Base-by-base conservation (phyloP, 1,284 basidiomycete genomes). In the Testicularia cyperi region DNA sequence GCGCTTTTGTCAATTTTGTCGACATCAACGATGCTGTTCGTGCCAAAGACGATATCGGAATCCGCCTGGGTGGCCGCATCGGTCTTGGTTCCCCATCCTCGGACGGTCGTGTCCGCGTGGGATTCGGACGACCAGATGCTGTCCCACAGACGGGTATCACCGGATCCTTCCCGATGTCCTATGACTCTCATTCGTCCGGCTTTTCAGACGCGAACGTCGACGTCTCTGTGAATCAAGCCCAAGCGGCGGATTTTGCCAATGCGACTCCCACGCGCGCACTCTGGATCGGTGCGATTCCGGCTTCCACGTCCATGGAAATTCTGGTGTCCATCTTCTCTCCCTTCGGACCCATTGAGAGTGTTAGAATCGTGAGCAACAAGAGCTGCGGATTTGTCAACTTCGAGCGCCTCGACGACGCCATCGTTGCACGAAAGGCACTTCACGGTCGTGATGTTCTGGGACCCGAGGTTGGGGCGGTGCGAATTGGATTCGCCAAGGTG, bases 1-100 rank as follows among this genome's bases (percentile, higher is more conserved):
- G 95, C 75, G 94, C 92, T 8, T 98, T 98, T 77, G 92, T 98
- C 77, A 98, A 98, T 78, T 98, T 94, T 75, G 88, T 95, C 44
- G 92, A 95, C 65, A 86, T 90, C 72, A 83, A 85, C 1, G 94
- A 97, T 78, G 95, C 94, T 15, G 86, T 97, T 52, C 86, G 88
- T 45, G 94, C 94, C 6, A 91, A 94, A 72, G 94, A 98, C 29
- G 95, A 98, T 76, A 90, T 97, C 15, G 82, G 95, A 39, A 95
- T 92, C 73, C 86, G 92, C 23, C 84, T 96, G 27, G 90, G 90
- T 27, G 92, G 92, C 5, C 89, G 92, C 61, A 90, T 96, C 61
- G 61, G 80, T 4, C 87, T 89, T 43, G 55, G 55, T 27, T 48
- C 53, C 3, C 89, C 91, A 4, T 56, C 51, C 6, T 34, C 51